Base-by-base conservation (phyloP, 768 basidiomycete species). In the Cantharellus anzutake region DNA sequence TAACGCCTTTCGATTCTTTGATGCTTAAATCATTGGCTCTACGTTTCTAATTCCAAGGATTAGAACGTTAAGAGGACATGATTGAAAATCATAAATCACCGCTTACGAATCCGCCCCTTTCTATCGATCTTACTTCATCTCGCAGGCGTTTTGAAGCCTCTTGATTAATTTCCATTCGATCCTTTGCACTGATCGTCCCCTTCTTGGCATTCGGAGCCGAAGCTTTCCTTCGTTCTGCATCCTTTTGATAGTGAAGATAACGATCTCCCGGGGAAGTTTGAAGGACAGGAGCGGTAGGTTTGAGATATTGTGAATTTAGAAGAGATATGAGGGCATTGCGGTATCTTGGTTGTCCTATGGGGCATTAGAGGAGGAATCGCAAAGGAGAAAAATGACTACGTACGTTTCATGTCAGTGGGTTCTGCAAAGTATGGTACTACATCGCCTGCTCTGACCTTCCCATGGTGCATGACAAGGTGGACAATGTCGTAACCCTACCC, bases 261-360 rank as follows among this genome's bases (percentile, higher is more conserved):
- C 84, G 84, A 67, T 92, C 89, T 39, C 79, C 75, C 4, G 86
- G 86, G 34, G 88, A 91, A 44, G 81, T 68, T 64, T 92, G 89
- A 0, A 84, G 86, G 20, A 85, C 73, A 41, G 80, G 66, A 1
- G 86, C 88, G 16, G 88, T 84, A 29, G 88, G 82, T 65, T 84
- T 86, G 55, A 93, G 72, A 70, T 89, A 90, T n/a, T 74, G 73
- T 44, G 72, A 73, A 2, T 79, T 74, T n/a, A 92, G 81, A 20
- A 92, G 79, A 62, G 80, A 81, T 64, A 81, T 77, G 58, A 91
- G 68, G 2, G 77, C 74, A 66, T 83, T 81, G 2, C 74, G 69
- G 66, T 86, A 82, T 38, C 29, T 29, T 48, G 29, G 44, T 48
- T 11, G 11, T 48, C 29, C 29, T 48, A 29, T 11, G 44, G 29